Percentiles rank a stretch among this genome's conserved stretches.
phyloP scores from a whole-genome alignment of 345 rosid species.

The Salix dunnii region DNA sequence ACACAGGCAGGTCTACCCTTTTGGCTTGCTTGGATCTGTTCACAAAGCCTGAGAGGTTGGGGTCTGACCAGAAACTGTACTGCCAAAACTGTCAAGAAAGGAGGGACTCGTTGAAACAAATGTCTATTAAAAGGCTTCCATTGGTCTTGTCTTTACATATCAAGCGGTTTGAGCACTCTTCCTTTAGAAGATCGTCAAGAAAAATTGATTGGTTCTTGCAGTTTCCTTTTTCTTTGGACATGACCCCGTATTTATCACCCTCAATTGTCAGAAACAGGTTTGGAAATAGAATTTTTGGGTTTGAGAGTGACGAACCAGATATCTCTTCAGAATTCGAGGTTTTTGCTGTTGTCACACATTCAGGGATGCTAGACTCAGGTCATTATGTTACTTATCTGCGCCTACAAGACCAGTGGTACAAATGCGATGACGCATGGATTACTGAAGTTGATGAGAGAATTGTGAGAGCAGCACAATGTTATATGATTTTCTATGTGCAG shows the following conservation, averaged over 20 bases:
- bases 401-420: slow-evolving; percentile 29
- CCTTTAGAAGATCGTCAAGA: slow-evolving; percentile 16
- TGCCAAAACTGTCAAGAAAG: slow-evolving; percentile 29
- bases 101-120: slow-evolving; percentile 23
- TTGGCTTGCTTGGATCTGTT: slow-evolving; percentile 28
- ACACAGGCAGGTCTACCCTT: slow-evolving; percentile 15
- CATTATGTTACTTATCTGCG: slow-evolving; percentile 29
- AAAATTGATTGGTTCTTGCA: slow-evolving; percentile 26
- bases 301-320: slow-evolving; percentile 20
- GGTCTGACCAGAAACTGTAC: slow-evolving; percentile 26
- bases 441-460: slow-evolving; percentile 26
- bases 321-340: slow-evolving; percentile 25
- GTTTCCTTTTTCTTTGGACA: slow-evolving; percentile 26
- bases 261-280: slow-evolving; percentile 24
- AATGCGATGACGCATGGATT: slow-evolving; percentile 31
- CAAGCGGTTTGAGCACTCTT: slow-evolving; percentile 29
- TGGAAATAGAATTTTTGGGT: slow-evolving; percentile 25
- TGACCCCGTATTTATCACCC: slow-evolving; percentile 27
- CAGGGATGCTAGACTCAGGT: slow-evolving; percentile 30
- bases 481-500: slow-evolving; percentile 31
- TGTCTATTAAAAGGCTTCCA: slow-evolving; percentile 27
- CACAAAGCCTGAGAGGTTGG: slow-evolving; percentile 32
- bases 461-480: slow-evolving; percentile 29
- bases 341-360: slow-evolving; percentile 28
- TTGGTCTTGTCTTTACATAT: slow-evolving; percentile 31